Base-by-base conservation (phyloP, 108 stramenopile species). In the Cyclostephanos tholiformis region DNA sequence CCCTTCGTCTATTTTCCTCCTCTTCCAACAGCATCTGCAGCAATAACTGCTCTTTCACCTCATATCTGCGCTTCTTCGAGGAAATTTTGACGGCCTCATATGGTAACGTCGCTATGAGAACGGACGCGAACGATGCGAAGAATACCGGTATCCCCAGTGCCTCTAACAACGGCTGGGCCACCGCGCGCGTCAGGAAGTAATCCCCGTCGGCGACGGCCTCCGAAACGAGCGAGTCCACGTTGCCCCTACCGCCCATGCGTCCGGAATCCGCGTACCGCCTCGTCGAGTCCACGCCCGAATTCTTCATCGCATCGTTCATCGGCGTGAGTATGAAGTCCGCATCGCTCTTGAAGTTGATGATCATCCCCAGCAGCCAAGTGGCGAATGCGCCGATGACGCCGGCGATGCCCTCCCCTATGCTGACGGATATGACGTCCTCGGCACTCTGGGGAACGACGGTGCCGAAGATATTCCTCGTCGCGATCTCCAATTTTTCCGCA, bases 141-240 rank as follows among this genome's bases (percentile, higher is more conserved):
- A 78, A 63, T 16, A 80, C 71, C 13, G 92, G 85, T 50, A 93
- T n/a, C 0, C 92, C 92, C 16, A 80, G 49, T 0, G 87, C 87
- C 48, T 79, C 78, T 14, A 93, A 63, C 25, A 89, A 63, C 22
- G 92, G 86, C 19, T 75, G 52, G 0, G 84, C 82, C 17, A 86
- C 87, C 1, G 87, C 86, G 29, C 85, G 75, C 1, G 87, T 86
- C 22, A 93, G 58, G 55, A 93, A 93, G 74, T 88, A 93, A 69
- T 93, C 92, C 30, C 89, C 82, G 72, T 93, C 89, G 6, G 92
- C 86, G 7, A 93, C 71, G 7, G 88, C 89, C 29, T 84, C 83
- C n/a, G 76, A 55, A 11, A 86, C 36, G 20, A 86, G 38, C 14
- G 46, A 23, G 48, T 75, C 44, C 22, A 69, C 27, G 32, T 71